Base-by-base conservation (phyloP, 345 rosid genomes). In the Clausena lansium region DNA sequence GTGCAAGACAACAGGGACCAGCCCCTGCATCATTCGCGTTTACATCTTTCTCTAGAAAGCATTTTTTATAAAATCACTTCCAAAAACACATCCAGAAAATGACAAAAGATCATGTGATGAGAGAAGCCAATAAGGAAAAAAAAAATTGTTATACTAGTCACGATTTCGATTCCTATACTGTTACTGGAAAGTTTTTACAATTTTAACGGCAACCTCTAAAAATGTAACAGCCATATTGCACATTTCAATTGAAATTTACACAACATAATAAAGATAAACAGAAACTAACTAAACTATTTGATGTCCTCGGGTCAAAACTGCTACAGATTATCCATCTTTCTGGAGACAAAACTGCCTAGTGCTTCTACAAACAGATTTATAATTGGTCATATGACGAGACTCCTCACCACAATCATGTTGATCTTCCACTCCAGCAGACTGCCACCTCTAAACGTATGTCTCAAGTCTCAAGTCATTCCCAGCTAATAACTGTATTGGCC, bases 191-290 rank as follows among this genome's bases (percentile, higher is more conserved):
- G 66, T 25, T 54, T 30, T 36, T 66, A 6, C 35, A 67, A 54
- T 55, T 25, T 25, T 24, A 28, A 33, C 38, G 72, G 54, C 35
- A 24, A 75, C 9, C 1, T 15, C 52, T 30, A n/a, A 3, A 13
- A 22, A 35, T n/a, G 39, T 45, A 67, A 66, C 9, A 45, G 70
- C 47, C 50, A 74, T 66, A 19, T 58, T 28, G n/a, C 54, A 64
- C 57, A 70, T 66, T 38, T 79, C 32, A 36, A 45, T 72, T 25
- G 30, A 62, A 70, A 82, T 84, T 76, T 84, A 84, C 84, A 84
- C 27, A 30, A 38, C 32, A 11, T 62, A 35, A 47, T n/a, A 76
- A 54, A 27, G 71, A 54, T 77, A 68, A 63, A 78, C 19, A 73
- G 15, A 50, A 50, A 24, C 50, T 45, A 50, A 24, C 50, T 45